These are phyloP conservation scores for Clarkia xantiana DNA, from an alignment of 345 rosid species.

Conservation along the genomic window DNA sequence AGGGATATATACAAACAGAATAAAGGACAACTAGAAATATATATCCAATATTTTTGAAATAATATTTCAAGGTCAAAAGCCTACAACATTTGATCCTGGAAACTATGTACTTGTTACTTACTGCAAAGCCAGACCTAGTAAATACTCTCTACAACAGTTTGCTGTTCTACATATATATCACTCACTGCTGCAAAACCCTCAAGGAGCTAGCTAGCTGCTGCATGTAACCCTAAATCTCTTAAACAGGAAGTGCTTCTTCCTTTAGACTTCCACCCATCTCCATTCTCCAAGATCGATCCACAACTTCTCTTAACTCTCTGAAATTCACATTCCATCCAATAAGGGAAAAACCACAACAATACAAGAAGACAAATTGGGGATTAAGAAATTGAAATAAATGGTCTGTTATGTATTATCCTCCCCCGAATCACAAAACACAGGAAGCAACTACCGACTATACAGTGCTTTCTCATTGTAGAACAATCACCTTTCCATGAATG, in stretches of 20 bases:
- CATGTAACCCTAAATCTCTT: background rate
- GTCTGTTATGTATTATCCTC: background rate
- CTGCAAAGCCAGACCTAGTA: too few species aligned
- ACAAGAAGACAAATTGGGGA: background rate
- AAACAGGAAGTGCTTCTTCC: conserved; percentile 40
- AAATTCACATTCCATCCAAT: conserved; percentile 8
- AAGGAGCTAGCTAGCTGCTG: too few species aligned
- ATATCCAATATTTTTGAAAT: background rate
- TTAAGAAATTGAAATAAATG: background rate
- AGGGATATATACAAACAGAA: conserved; percentile 10
- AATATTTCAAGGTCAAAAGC: background rate
- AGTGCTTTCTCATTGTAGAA: too few species aligned
- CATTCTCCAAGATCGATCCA: conserved; percentile 88
- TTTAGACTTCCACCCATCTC: conserved; percentile 66
- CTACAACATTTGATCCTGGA: too few species aligned
- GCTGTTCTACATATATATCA: background rate
- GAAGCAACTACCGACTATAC: too few species aligned
- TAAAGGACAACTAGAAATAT: conserved; percentile 9
- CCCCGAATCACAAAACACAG: background rate
- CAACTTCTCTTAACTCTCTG: conserved; percentile 65
- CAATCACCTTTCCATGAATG: background rate
- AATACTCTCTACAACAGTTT: too few species aligned
- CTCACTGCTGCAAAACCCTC: background rate
- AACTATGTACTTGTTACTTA: too few species aligned
- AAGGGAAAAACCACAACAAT: too few species aligned